Evolutionary conservation across 345 rosid species (phyloP).

Genomic region (Streptanthus diversifolius): DNA sequence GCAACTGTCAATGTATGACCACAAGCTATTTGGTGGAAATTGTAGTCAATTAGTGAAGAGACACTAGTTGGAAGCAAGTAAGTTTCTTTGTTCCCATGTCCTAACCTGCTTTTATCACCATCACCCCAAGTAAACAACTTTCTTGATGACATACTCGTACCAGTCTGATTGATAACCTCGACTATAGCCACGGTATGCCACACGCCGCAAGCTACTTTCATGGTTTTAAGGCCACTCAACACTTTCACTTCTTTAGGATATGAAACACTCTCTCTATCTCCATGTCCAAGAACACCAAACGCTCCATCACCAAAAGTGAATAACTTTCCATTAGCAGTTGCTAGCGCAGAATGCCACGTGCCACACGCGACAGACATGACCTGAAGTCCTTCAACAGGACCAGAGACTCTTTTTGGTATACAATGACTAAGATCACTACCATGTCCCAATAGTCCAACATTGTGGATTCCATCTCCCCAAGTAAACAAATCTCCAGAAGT

Average conservation of each 20-base stretch:
- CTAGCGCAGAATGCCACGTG: constrained; percentile 88
- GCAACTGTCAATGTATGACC: constrained; percentile 83
- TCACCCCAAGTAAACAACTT: constrained; percentile 98
- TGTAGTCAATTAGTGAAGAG: constrained; percentile 84
- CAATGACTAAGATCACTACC: constrained; percentile 83
- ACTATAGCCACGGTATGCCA: constrained; percentile 98
- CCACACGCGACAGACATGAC: constrained; percentile 87
- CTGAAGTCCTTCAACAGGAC: constrained; percentile 85
- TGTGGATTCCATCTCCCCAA: constrained; percentile 91
- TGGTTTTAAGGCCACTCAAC: constrained; percentile 63
- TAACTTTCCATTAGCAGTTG: constrained; percentile 78
- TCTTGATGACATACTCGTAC: constrained; percentile 48
- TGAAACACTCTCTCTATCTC: constrained; percentile 65
- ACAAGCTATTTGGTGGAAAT: constrained; percentile 81
- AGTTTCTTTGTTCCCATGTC: constrained; percentile 86
- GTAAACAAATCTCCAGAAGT: constrained; percentile 72
- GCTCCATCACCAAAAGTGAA: constrained; percentile 95
- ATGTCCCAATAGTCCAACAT: constrained; percentile 85
- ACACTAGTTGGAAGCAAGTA: constrained; percentile 81
- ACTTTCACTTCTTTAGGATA: constrained; percentile 77
- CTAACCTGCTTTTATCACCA: constrained; percentile 82
- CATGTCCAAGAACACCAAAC: constrained; percentile 88
- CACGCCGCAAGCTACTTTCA: constrained; percentile 88
- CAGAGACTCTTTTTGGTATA: constrained; percentile 86
- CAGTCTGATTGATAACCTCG: constrained; percentile 64